These are phyloP conservation scores for Podila epicladia DNA, from an alignment of 192 early-diverging fungal genomes.

Conservation along the genomic window DNA sequence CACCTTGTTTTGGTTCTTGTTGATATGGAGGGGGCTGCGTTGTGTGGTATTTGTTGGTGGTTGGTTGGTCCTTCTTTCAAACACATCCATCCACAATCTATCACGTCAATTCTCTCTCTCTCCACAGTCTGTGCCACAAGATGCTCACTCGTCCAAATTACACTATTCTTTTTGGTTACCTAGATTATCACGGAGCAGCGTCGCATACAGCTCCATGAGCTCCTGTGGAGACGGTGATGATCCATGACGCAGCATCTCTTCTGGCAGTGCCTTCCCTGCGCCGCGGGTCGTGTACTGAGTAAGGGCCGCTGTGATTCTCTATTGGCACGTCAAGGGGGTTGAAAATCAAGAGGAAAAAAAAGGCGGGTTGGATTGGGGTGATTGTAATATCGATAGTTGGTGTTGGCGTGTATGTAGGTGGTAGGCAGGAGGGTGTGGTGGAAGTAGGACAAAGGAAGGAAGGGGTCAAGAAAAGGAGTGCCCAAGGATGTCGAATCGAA, in stretches of 20 bases:
- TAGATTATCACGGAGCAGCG: constrained; percentile 42
- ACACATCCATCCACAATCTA: too few relatives aligned
- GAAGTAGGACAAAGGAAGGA: not conserved
- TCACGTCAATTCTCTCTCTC: not conserved
- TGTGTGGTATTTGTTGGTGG: too few relatives aligned
- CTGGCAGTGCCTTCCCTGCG: constrained; percentile 35
- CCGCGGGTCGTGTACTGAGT: constrained; percentile 40
- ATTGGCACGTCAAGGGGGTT: constrained; percentile 2
- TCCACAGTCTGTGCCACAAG: constrained; percentile 1
- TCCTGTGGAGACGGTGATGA: constrained; percentile 43
- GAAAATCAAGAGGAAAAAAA: not conserved
- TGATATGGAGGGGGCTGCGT: too few relatives aligned
- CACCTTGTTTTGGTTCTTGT: too few relatives aligned
- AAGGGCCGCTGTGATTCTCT: constrained; percentile 48
- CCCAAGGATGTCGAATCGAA: not conserved
- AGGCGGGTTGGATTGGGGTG: not conserved
- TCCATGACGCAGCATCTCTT: constrained; percentile 39
- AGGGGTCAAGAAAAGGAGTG: too few relatives aligned
- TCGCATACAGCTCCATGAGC: constrained; percentile 50
- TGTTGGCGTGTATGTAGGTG: not conserved
- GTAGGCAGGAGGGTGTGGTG: too few relatives aligned
- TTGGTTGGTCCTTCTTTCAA: too few relatives aligned
- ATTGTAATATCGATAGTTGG: not conserved
- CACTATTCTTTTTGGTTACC: constrained; percentile 9
- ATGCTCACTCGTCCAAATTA: not conserved